Evolutionary conservation across 2,329 filamentous ascomycete species (phyloP).

Genomic region (Fusarium bulbicola): DNA sequence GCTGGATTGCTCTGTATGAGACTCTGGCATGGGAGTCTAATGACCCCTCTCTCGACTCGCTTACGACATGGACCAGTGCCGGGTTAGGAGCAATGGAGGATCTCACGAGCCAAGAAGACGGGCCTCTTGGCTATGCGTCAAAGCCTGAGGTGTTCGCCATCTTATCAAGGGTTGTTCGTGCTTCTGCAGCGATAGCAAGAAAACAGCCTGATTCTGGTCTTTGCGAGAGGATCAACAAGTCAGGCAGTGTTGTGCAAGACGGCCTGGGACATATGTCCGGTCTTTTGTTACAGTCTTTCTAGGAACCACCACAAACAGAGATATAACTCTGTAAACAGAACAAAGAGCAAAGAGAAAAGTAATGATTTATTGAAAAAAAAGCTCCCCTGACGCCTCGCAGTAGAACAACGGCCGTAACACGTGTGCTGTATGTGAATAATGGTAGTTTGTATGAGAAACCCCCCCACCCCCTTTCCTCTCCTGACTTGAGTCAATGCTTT

Average conservation of each 20-base stretch:
- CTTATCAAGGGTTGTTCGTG: constrained; percentile 58
- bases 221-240: constrained; percentile 19
- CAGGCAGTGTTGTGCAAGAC: neutral
- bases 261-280: constrained; percentile 41
- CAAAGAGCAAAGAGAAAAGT: constrained; percentile 10
- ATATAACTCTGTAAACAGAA: neutral
- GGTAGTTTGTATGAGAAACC: neutral
- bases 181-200: constrained; percentile 48
- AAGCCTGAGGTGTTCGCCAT: constrained; percentile 73
- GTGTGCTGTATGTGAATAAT: constrained; percentile 11
- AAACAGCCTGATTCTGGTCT: constrained; percentile 20
- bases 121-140: constrained; percentile 77
- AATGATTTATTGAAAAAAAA: constrained; percentile 8
- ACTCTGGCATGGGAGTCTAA: constrained; percentile 33
- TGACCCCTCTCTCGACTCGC: constrained; percentile 36
- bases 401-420: constrained; percentile 9
- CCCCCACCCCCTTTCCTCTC: neutral
- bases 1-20: constrained; percentile 70
- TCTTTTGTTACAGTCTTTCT: constrained; percentile 38
- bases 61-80: constrained; percentile 59
- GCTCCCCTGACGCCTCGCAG: constrained; percentile 35
- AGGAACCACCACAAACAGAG: constrained; percentile 1
- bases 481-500: neutral
- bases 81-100: constrained; percentile 58
- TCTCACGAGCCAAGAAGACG: constrained; percentile 58